Conservation (phyloP, 2,329 filamentous ascomycete species). For the Drechslerella coelobrocha region DNA sequence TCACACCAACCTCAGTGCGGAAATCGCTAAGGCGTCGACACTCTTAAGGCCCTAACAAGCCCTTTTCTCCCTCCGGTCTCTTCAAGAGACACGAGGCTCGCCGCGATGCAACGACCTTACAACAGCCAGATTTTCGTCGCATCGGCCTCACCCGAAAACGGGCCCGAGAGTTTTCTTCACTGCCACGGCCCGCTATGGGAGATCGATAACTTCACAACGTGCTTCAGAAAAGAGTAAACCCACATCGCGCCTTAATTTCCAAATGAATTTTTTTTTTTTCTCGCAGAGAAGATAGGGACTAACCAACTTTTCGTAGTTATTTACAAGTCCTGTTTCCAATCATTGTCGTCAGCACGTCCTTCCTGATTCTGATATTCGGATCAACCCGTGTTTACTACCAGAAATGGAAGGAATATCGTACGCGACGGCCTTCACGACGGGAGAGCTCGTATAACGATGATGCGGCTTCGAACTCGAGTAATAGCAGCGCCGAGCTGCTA, state of each 20-base stretch:
- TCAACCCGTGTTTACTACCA: conserved; percentile 40
- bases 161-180: conserved; percentile 39
- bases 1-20: neutral
- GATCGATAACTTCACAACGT: conserved; percentile 69
- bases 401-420: conserved; percentile 41
- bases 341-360: conserved; percentile 72
- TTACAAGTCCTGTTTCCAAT: conserved; percentile 81
- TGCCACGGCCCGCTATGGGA: conserved; percentile 62
- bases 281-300: conserved; percentile 1
- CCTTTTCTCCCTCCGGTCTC: conserved; percentile 30
- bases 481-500: conserved; percentile 55
- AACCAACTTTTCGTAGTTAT: conserved; percentile 65
- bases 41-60: conserved; percentile 10
- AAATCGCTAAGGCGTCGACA: neutral
- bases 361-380: conserved; percentile 66
- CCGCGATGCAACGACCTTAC: conserved; percentile 46
- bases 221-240: conserved; percentile 60
- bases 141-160: conserved; percentile 38
- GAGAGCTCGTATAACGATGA: conserved; percentile 14
- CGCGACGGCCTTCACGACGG: conserved; percentile 6
- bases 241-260: neutral
- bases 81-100: conserved; percentile 37
- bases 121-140: conserved; percentile 41
- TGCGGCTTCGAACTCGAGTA: conserved; percentile 27
- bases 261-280: too few species aligned